phyloP scores from a whole-genome alignment of 768 basidiomycete genomes.

The Pholiota microspora region DNA sequence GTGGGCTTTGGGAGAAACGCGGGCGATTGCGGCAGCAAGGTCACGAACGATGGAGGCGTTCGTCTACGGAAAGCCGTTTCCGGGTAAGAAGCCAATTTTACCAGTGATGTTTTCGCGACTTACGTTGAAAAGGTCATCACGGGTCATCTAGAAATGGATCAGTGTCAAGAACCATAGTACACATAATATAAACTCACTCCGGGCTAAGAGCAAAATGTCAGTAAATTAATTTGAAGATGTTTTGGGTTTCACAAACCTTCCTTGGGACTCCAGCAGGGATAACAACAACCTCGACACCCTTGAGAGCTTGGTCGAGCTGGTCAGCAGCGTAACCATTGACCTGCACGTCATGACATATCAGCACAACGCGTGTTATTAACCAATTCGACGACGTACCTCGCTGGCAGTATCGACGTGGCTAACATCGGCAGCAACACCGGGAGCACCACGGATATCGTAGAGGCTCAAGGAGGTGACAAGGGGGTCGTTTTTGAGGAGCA shows the following conservation, averaged over 20 bases:
- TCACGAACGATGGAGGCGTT: conserved; percentile 98
- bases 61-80: conserved; percentile 50
- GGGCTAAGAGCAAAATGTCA: conserved; percentile 51
- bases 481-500: conserved; percentile 92
- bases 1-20: conserved; percentile 87
- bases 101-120: conserved; percentile 24
- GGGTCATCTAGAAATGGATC: conserved; percentile 72
- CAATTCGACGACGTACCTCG: conserved; percentile 50
- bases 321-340: conserved; percentile 81
- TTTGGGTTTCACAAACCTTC: conserved; percentile 58
- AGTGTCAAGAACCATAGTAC: conserved; percentile 18
- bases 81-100: neutral
- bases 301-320: conserved; percentile 86
- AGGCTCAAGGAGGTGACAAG: conserved; percentile 82
- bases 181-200: conserved; percentile 57
- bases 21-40: conserved; percentile 85
- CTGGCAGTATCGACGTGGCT: conserved; percentile 89
- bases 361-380: neutral
- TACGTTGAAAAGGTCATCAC: conserved; percentile 95
- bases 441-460: conserved; percentile 94
- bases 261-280: conserved; percentile 99
- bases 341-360: conserved; percentile 32
- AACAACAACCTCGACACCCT: conserved; percentile 88
- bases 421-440: conserved; percentile 97
- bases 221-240: conserved; percentile 1